Evolutionary conservation across 768 basidiomycete species (phyloP).

Genomic region (Paxillus involutus): DNA sequence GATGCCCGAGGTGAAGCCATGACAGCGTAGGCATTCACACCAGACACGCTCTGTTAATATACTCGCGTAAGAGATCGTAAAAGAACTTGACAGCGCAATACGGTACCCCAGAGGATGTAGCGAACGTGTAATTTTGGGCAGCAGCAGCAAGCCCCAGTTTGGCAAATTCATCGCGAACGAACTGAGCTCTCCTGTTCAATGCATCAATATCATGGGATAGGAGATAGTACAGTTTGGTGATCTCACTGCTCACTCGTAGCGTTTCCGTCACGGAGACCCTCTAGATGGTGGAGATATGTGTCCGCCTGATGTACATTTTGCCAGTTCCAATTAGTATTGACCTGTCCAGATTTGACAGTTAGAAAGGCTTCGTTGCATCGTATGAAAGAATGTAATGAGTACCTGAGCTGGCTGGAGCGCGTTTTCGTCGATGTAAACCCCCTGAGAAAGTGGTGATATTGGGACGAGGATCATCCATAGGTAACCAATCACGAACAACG

Average conservation of each 20-base stretch:
- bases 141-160: constrained; percentile 72
- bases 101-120: constrained; percentile 48
- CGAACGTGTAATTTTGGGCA: constrained; percentile 66
- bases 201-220: neutral
- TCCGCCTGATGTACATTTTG: constrained; percentile 87
- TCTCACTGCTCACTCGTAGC: constrained; percentile 72
- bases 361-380: too few relatives aligned
- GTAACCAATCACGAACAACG: constrained; percentile 65
- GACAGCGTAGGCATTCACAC: constrained; percentile 82
- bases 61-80: neutral
- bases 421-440: constrained; percentile 92
- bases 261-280: constrained; percentile 60
- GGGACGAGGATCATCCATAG: constrained; percentile 86
- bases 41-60: constrained; percentile 47
- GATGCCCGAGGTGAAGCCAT: constrained; percentile 84
- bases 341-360: constrained; percentile 43
- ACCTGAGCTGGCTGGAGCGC: constrained; percentile 93
- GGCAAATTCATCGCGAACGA: constrained; percentile 63
- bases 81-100: neutral
- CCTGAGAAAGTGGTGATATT: constrained; percentile 56
- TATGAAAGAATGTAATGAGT: constrained; percentile 6
- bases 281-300: constrained; percentile 69
- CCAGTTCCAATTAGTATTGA: constrained; percentile 92
- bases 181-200: constrained; percentile 58
- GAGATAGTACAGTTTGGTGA: neutral